Base-by-base conservation (phyloP, 768 basidiomycete genomes). In the Boletus pseudopeckii region DNA sequence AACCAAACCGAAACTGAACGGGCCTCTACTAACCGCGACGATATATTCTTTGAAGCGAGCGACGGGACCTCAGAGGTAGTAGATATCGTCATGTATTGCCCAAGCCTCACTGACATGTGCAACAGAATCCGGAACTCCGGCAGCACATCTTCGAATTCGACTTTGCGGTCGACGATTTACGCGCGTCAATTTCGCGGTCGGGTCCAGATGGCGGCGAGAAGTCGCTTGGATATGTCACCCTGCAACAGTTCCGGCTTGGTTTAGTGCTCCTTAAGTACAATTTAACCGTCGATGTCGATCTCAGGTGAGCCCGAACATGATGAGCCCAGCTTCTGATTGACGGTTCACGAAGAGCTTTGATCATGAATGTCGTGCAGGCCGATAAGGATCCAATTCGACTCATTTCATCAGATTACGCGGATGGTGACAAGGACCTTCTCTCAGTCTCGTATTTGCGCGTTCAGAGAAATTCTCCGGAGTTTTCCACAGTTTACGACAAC, bases 381-480 rank as follows among this genome's bases (percentile, higher is more conserved):
- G 76, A 72, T 10, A 72, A 66, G 24, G 72, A 76, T 33, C 77
- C 82, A 17, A 77, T 90, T 22, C 75, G 77, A 57, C 82, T 92
- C 57, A 77, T 90, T 44, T 83, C 89, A n/a, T n/a, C n/a, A n/a
- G n/a, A n/a, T n/a, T n/a, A n/a, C 50, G 61, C 71, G 4, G 70
- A 74, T 28, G 72, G 74, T 40, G 77, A 80, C 58, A 73, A 78
- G 50, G 86, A 94, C 56, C 81, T 99, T 17, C 77, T 99, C 39
- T 81, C 75, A 18, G 80, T 99, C 43, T 77, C 80, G 11, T 99
- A 98, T 64, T 73, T 75, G 26, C 84, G 90, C 39, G 89, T 87
- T 1, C 89, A 98, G 67, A 83, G 80, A 62, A 78, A 82, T 26
- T 95, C 94, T 5, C 94, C 97, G 0, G 90, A 96, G 62, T 98